Conservation (phyloP, 495 filamentous ascomycete genomes). For the Aspergillus affinis region DNA sequence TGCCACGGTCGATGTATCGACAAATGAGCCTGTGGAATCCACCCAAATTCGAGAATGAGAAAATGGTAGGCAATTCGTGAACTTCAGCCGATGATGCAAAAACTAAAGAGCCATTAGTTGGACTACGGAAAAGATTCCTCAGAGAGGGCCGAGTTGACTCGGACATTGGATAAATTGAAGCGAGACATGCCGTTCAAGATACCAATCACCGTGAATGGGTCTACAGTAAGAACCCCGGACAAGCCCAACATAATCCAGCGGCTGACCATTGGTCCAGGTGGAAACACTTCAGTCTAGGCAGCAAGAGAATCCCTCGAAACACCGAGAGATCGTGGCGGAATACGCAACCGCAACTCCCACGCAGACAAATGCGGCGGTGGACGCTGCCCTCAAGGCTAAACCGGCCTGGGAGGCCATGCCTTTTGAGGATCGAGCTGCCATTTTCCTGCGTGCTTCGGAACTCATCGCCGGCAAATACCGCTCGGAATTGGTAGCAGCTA, state of each 20-base stretch:
- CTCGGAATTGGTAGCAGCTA: conserved; percentile 86
- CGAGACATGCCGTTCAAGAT: conserved; percentile 28
- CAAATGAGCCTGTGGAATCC: conserved; percentile 21
- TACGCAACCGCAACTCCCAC: conserved; percentile 68
- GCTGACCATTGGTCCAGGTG: conserved; percentile 10
- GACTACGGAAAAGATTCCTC: conserved; percentile 31
- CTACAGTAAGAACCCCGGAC: conserved; percentile 17
- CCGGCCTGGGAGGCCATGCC: conserved; percentile 74
- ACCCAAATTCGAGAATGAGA: conserved; percentile 36
- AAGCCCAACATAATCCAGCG: background rate
- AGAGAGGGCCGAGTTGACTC: conserved; percentile 28
- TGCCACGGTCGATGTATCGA: background rate
- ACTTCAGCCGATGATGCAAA: background rate
- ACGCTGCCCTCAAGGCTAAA: conserved; percentile 79
- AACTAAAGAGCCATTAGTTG: conserved; percentile 18
- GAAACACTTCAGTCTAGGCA: conserved; percentile 19
- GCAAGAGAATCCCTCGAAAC: conserved; percentile 73
- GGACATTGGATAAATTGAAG: conserved; percentile 27
- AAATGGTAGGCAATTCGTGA: conserved; percentile 16
- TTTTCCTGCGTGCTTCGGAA: conserved; percentile 90
- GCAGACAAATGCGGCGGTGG: conserved; percentile 71
- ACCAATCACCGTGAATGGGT: conserved; percentile 29
- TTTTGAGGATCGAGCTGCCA: conserved; percentile 82
- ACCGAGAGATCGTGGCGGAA: conserved; percentile 63
- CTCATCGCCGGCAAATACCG: conserved; percentile 84